These are phyloP conservation scores for Mariannaea elegans DNA, from an alignment of 2,329 filamentous ascomycete species.

Conservation along the genomic window DNA sequence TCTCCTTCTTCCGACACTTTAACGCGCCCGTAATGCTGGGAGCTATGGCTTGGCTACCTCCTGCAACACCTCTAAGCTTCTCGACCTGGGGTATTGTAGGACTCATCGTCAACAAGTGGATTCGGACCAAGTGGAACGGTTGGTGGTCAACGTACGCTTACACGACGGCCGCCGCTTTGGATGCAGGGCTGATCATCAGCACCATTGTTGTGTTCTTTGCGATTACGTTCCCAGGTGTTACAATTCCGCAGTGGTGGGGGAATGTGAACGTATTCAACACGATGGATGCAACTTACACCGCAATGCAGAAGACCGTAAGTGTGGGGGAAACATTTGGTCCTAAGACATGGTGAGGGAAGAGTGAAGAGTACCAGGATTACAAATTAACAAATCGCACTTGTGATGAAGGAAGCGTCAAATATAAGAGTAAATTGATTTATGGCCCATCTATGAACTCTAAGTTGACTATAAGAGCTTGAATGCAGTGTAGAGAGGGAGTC, in stretches of 20 bases:
- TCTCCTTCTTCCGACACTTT: constrained; percentile 57
- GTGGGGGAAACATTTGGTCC: constrained; percentile 67
- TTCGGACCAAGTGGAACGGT: constrained; percentile 60
- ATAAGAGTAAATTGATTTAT: too few relatives aligned
- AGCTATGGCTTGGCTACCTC: constrained; percentile 62
- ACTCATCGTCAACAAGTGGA: constrained; percentile 65
- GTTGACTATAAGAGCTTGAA: too few relatives aligned
- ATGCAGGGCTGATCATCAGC: constrained; percentile 52
- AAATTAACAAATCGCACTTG: too few relatives aligned
- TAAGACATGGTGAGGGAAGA: constrained; percentile 50
- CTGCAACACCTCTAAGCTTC: constrained; percentile 68
- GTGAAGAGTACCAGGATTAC: background rate
- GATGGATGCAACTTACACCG: constrained; percentile 62
- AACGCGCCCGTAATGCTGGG: constrained; percentile 67
- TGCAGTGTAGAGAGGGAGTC: too few relatives aligned
- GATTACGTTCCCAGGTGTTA: constrained; percentile 51
- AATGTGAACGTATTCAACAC: constrained; percentile 57
- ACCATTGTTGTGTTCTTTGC: constrained; percentile 55
- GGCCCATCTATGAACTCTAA: too few relatives aligned
- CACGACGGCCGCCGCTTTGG: constrained; percentile 52
- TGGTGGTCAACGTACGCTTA: constrained; percentile 63
- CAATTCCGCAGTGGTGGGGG: constrained; percentile 57
- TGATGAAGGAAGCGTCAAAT: too few relatives aligned
- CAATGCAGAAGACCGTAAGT: constrained; percentile 57
- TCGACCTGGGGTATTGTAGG: constrained; percentile 66